Evolutionary conservation across 2,329 filamentous ascomycete genomes (phyloP).

Genomic region (Aureobasidium uvarum): DNA sequence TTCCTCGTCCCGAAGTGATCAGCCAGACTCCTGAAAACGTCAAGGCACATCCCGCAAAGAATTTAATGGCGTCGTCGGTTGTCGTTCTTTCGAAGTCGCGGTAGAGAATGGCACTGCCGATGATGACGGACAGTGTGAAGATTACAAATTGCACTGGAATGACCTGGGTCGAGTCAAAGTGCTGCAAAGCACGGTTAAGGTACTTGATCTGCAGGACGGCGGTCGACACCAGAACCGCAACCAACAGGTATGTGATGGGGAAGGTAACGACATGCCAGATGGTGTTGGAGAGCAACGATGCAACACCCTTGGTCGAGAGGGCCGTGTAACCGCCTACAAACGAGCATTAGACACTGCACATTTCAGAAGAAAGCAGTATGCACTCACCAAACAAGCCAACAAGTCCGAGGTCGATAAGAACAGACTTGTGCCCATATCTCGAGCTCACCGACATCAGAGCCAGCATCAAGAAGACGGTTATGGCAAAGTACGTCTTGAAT

Average conservation of each 20-base stretch:
- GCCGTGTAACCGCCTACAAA: slow-evolving; percentile 84
- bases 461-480: slow-evolving; percentile 72
- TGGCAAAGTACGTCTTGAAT: slow-evolving; percentile 84
- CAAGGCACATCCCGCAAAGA: slow-evolving; percentile 82
- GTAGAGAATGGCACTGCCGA: slow-evolving; percentile 90
- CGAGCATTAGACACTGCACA: background rate
- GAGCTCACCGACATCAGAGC: slow-evolving; percentile 78
- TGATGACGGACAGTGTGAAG: slow-evolving; percentile 92
- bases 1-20: slow-evolving; percentile 78
- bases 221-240: slow-evolving; percentile 74
- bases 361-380: background rate
- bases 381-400: slow-evolving; percentile 82
- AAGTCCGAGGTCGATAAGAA: slow-evolving; percentile 87
- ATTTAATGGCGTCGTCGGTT: slow-evolving; percentile 71
- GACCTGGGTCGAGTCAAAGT: slow-evolving; percentile 95
- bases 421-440: slow-evolving; percentile 78
- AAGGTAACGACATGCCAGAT: slow-evolving; percentile 87
- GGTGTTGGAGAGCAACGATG: slow-evolving; percentile 88
- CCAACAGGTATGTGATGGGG: slow-evolving; percentile 84
- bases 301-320: slow-evolving; percentile 91
- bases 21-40: slow-evolving; percentile 98
- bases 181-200: slow-evolving; percentile 83
- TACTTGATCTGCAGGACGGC: slow-evolving; percentile 98
- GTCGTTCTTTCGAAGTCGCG: slow-evolving; percentile 89
- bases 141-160: slow-evolving; percentile 97